Conservation (phyloP, 164 flowering plant genomes). For the Chimonanthus salicifolius region DNA sequence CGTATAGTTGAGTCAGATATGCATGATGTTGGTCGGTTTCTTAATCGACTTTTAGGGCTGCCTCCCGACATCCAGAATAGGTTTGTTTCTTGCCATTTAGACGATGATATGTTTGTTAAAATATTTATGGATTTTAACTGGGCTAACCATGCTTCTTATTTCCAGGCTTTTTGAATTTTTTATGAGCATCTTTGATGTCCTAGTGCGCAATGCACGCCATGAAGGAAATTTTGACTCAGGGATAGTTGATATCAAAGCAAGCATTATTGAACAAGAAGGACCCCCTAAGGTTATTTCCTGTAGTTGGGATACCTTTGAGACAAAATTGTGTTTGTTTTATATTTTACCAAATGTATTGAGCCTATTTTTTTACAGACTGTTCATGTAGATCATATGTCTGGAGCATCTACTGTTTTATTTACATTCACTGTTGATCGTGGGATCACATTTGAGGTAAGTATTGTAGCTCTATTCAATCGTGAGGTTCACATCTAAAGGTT, state of each 20-base stretch:
- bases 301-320: slow-evolving; percentile 1
- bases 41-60: slow-evolving; percentile 86
- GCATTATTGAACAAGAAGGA: slow-evolving; percentile 57
- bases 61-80: slow-evolving; percentile 96
- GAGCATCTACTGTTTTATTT: slow-evolving; percentile 82
- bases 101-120: neutral
- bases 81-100: slow-evolving; percentile 26
- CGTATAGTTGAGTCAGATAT: slow-evolving; percentile 95
- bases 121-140: neutral
- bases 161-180: slow-evolving; percentile 92
- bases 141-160: slow-evolving; percentile 5
- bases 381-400: slow-evolving; percentile 78
- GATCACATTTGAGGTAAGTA: slow-evolving; percentile 78
- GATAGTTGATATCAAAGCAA: slow-evolving; percentile 89
- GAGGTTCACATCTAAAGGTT: neutral
- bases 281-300: slow-evolving; percentile 61
- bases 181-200: slow-evolving; percentile 73
- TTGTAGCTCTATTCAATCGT: neutral
- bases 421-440: slow-evolving; percentile 93
- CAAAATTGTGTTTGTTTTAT: neutral
- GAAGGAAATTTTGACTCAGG: slow-evolving; percentile 96
- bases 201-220: slow-evolving; percentile 75
- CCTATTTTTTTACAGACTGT: slow-evolving; percentile 63
- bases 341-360: slow-evolving; percentile 8
- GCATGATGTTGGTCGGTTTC: slow-evolving; percentile 98